Evolutionary conservation across 2,329 filamentous ascomycete species (phyloP).

Genomic region (Sporothrix inflata): DNA sequence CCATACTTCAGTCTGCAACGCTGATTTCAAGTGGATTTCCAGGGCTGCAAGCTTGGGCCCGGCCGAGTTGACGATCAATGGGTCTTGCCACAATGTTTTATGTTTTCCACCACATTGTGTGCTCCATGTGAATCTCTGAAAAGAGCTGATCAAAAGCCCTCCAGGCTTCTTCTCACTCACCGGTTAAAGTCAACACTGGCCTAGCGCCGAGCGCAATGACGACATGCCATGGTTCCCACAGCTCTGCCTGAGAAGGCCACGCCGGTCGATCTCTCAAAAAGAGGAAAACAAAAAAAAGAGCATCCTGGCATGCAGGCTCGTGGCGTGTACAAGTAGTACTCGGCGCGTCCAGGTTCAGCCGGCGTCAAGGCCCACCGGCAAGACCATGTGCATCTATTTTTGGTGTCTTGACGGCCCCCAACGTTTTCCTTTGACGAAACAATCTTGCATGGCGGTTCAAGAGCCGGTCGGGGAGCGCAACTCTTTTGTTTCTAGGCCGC

Average conservation of each 20-base stretch:
- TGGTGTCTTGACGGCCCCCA: background rate
- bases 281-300: too few species aligned
- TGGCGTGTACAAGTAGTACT: background rate
- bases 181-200: too few species aligned
- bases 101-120: too few species aligned
- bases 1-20: background rate
- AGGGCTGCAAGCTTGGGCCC: background rate
- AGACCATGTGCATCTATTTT: slow-evolving; percentile 2
- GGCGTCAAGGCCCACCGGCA: background rate
- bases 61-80: background rate
- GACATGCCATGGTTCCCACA: too few species aligned
- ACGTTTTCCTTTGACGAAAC: background rate
- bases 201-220: too few species aligned
- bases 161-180: too few species aligned
- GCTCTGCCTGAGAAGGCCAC: too few species aligned
- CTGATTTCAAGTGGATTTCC: background rate
- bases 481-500: background rate
- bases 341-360: background rate
- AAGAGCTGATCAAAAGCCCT: too few species aligned
- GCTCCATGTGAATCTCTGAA: too few species aligned
- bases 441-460: slow-evolving; percentile 6
- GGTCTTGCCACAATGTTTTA: too few species aligned
- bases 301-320: background rate
- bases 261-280: background rate
- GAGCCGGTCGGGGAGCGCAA: background rate